A percentile compares a stretch with the other conserved stretches of the same genome.
phyloP scores from a whole-genome alignment of 176 grass and related monocot species.

The Themeda triandra region DNA sequence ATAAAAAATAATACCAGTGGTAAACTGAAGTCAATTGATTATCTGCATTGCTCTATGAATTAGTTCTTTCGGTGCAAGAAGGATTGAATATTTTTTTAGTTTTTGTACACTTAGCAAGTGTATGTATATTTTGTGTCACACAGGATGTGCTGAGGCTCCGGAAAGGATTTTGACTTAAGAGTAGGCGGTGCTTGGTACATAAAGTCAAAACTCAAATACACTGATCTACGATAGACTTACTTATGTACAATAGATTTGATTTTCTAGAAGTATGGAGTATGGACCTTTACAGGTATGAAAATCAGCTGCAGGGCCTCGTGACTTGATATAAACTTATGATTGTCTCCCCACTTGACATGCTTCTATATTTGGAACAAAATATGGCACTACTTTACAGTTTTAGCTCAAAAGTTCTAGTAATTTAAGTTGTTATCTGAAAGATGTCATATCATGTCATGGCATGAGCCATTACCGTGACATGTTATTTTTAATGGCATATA shows the following conservation, averaged over 20 bases:
- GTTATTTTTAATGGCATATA: not conserved
- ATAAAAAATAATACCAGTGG: not conserved
- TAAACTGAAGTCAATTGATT: conserved; percentile 19
- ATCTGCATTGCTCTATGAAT: conserved; percentile 20
- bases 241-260: not conserved
- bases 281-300: conserved; percentile 11
- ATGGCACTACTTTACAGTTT: not conserved
- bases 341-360: conserved; percentile 12
- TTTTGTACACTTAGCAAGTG: not conserved
- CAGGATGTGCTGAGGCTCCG: not conserved
- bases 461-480: not conserved
- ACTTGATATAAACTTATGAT: conserved; percentile 19
- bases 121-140: not conserved
- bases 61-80: conserved; percentile 7
- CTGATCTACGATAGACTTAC: not conserved
- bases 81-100: not conserved
- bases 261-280: not conserved
- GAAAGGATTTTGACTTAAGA: not conserved
- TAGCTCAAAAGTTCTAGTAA: not conserved
- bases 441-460: not conserved
- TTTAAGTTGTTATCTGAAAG: not conserved
- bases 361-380: conserved; percentile 25
- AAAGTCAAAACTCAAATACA: conserved; percentile 17
- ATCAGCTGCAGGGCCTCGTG: not conserved
- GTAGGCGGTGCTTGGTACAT: not conserved